phyloP scores from a whole-genome alignment of 2,329 filamentous ascomycete species.

The Helminthosporium solani region DNA sequence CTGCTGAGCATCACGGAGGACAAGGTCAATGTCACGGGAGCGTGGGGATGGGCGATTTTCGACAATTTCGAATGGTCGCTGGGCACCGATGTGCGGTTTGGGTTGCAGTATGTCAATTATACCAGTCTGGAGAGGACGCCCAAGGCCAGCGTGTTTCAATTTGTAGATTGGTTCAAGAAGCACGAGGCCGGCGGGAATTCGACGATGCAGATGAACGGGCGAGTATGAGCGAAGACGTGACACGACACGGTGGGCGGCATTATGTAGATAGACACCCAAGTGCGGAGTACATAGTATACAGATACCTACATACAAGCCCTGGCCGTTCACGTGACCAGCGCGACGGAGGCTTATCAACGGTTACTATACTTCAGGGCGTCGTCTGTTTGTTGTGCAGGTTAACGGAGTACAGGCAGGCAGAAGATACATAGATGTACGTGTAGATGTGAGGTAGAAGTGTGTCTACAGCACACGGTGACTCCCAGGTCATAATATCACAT shows the following conservation, averaged over 20 bases:
- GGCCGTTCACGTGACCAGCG: too few relatives aligned
- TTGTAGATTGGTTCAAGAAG: constrained; percentile 45
- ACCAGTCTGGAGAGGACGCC: constrained; percentile 43
- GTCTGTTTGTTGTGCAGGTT: too few relatives aligned
- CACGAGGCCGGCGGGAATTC: constrained; percentile 29
- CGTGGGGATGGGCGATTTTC: constrained; percentile 45
- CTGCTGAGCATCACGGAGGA: constrained; percentile 41
- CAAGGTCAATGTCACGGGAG: constrained; percentile 46
- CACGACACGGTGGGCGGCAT: too few relatives aligned
- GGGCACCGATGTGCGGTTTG: constrained; percentile 42
- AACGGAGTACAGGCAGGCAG: too few relatives aligned
- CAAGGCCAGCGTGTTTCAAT: constrained; percentile 47
- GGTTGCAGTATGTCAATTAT: constrained; percentile 48
- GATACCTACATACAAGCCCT: neutral
- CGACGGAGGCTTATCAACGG: too few relatives aligned
- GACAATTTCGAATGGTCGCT: constrained; percentile 47
- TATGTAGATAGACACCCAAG: too few relatives aligned
- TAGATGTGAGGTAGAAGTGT: too few relatives aligned
- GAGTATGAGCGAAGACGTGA: too few relatives aligned
- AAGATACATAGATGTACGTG: too few relatives aligned
- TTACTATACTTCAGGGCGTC: too few relatives aligned
- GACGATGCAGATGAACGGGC: constrained; percentile 29
- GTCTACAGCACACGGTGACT: too few relatives aligned
- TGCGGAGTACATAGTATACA: neutral
- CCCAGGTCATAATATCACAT: neutral